Evolutionary conservation across 1,284 basidiomycete species (phyloP), one percentile per base, ranked within the genome.

Genomic region (Vanrija humicola): DNA sequence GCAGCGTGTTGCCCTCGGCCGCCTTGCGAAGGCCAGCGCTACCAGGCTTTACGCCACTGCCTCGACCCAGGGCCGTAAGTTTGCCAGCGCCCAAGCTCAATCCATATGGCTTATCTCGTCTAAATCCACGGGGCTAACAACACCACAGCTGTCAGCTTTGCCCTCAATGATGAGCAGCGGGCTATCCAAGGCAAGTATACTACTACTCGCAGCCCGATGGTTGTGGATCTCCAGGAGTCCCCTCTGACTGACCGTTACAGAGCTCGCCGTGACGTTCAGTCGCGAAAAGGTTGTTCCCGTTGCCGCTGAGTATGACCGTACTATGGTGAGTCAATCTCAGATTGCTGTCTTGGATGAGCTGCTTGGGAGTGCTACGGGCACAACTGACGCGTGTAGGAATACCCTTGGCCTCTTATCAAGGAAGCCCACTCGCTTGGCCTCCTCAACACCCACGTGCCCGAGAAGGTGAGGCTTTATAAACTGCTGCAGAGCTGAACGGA

Each of bases 331-430:
- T 54, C 26, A 10, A 18, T 2, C 14, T 23, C 21, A 5, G 38
- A 19, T 18, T 18, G 15, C 23, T 19, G 18, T 19, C 18, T 23
- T 2, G 2, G 52, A 38, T 44, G 40, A 28, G 21, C 28, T 7
- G 6, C 28, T 10, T 28, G 6, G 28, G 10, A 28, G 28, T 28
- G 28, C 28, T 28, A 12, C 23, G 9, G 8, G 34, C 21, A 18
- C 19, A 21, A 12, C 47, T 25, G 18, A 29, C 46, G 9, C 8
- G 43, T 14, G 6, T 23, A 78, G 77, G 74, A 61, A 64, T 83
- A 82, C 65, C 81, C 81, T 4, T 81, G 79, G 77, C 76, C 77
- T 23, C 69, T 82, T 38, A 73, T 83, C 68, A 81, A 81, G 67
- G 79, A 79, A 63, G 80, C 80, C 3, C 80, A 81, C 61, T 68